Conservation (phyloP, 495 filamentous ascomycete species). For the Penicillium turbatum region DNA sequence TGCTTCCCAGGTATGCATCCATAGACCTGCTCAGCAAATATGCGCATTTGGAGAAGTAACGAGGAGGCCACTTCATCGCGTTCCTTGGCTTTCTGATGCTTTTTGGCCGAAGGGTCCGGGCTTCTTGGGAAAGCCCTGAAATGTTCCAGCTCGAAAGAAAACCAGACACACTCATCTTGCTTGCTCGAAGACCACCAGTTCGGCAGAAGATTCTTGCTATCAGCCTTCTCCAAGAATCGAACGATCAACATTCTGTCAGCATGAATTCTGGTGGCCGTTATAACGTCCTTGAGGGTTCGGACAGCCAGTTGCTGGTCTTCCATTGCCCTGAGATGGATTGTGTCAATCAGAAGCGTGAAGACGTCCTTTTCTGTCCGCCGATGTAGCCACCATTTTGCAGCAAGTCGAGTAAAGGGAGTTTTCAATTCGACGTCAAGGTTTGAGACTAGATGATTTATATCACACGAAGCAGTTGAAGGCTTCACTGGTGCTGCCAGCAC, state of each 20-base stretch:
- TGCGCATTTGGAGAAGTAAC: too few relatives aligned
- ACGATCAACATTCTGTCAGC: not conserved
- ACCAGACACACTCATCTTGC: not conserved
- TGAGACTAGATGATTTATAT: too few relatives aligned
- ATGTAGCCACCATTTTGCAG: not conserved
- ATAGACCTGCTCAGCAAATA: too few relatives aligned
- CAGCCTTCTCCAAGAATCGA: not conserved
- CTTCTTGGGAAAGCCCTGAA: too few relatives aligned
- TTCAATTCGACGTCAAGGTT: not conserved
- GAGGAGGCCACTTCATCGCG: too few relatives aligned
- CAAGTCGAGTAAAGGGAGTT: not conserved
- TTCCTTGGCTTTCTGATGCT: too few relatives aligned
- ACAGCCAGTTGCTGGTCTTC: not conserved
- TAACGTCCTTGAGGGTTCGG: not conserved
- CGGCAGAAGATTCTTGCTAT: not conserved
- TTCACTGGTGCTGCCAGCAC: too few relatives aligned
- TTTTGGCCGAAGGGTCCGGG: too few relatives aligned
- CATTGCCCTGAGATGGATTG: not conserved
- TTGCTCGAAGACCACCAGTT: not conserved
- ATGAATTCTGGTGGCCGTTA: not conserved
- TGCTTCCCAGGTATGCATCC: too few relatives aligned
- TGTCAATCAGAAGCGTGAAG: not conserved
- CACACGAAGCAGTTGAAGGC: too few relatives aligned
- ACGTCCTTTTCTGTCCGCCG: not conserved
- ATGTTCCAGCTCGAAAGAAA: not conserved